A percentile compares a stretch with the other conserved stretches of the same genome.
phyloP scores from a whole-genome alignment of 2,329 filamentous ascomycete species.

The Lecanicillium sp. region DNA sequence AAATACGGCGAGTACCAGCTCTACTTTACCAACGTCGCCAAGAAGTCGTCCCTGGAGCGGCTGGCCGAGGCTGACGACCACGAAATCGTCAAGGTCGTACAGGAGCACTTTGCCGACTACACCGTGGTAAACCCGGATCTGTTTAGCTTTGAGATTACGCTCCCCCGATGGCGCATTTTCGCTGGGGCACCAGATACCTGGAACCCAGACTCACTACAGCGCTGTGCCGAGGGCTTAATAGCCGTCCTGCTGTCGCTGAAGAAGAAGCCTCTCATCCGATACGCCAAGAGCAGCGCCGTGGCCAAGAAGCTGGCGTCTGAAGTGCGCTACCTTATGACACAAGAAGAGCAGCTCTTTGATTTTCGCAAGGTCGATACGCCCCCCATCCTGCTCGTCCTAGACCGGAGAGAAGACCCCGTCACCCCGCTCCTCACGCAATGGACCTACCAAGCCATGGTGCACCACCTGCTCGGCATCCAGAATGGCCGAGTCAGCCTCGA shows the following conservation, averaged over 20 bases:
- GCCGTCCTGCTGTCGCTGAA: slow-evolving; percentile 83
- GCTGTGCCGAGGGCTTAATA: slow-evolving; percentile 79
- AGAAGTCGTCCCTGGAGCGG: slow-evolving; percentile 90
- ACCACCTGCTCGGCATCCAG: slow-evolving; percentile 86
- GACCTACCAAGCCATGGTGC: slow-evolving; percentile 99
- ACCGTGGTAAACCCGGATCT: slow-evolving; percentile 92
- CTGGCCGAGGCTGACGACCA: slow-evolving; percentile 95
- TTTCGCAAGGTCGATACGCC: slow-evolving; percentile 93
- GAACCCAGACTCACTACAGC: slow-evolving; percentile 81
- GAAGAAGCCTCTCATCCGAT: slow-evolving; percentile 92
- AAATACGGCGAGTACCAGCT: slow-evolving; percentile 97
- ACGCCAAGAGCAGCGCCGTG: slow-evolving; percentile 81
- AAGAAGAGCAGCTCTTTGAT: slow-evolving; percentile 94
- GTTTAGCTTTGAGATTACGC: slow-evolving; percentile 69
- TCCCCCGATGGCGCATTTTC: slow-evolving; percentile 73
- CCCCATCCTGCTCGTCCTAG: slow-evolving; percentile 82
- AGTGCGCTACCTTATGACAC: slow-evolving; percentile 84
- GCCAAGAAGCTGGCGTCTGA: slow-evolving; percentile 92
- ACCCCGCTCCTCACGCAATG: slow-evolving; percentile 93
- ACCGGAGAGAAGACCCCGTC: slow-evolving; percentile 88
- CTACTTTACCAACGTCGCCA: slow-evolving; percentile 95
- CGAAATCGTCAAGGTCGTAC: slow-evolving; percentile 87
- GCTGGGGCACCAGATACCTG: slow-evolving; percentile 74
- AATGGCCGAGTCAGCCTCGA: slow-evolving; percentile 91
- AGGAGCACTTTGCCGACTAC: slow-evolving; percentile 96